These are phyloP conservation scores for Boechera divaricarpa DNA, from an alignment of 345 rosid species.

Conservation along the genomic window DNA sequence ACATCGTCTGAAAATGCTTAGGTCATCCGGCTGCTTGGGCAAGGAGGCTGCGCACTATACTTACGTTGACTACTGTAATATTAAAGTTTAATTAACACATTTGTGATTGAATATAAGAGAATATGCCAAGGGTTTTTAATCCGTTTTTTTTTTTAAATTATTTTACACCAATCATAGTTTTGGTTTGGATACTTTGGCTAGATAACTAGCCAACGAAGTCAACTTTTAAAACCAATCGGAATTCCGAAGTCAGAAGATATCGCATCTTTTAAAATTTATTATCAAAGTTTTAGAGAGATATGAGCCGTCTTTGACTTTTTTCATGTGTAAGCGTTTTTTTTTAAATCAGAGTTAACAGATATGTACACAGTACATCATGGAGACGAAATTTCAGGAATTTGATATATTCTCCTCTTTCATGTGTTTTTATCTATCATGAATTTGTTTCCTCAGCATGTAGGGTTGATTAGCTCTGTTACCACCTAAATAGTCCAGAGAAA, in stretches of 20 bases:
- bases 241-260: background rate
- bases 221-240: background rate
- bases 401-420: background rate
- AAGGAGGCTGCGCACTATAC: slow-evolving; percentile 19
- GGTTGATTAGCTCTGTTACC: background rate
- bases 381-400: background rate
- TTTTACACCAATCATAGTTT: background rate
- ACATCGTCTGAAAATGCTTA: background rate
- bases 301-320: background rate
- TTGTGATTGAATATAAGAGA: slow-evolving; percentile 24
- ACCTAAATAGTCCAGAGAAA: background rate
- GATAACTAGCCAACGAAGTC: background rate
- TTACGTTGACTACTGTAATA: background rate
- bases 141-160: background rate
- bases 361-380: background rate
- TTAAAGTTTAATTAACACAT: background rate
- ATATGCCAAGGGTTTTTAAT: slow-evolving; percentile 8
- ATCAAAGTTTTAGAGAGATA: background rate
- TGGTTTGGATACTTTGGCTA: background rate
- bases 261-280: background rate
- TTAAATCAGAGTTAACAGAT: background rate
- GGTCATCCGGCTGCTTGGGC: slow-evolving; percentile 34
- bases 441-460: background rate
- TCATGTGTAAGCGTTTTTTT: background rate
- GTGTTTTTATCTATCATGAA: background rate